Evolutionary conservation across 179 eudicot species (phyloP), one percentile per base, ranked within the genome.

Genomic region (Sideroxylon spinosum): DNA sequence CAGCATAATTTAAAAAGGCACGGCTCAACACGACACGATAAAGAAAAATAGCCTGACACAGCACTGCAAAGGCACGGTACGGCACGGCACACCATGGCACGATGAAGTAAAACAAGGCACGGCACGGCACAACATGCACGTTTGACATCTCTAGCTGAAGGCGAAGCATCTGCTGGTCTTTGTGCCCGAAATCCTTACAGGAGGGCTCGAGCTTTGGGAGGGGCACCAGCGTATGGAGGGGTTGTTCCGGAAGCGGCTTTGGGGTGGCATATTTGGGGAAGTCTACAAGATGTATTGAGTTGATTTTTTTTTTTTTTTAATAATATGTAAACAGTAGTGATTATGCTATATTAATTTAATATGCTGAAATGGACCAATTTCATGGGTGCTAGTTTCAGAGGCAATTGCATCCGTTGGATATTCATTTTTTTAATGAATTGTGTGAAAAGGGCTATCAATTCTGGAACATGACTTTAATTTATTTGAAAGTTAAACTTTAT

Each of bases 211-310:
- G 86, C 82, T 94, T 7, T 94, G 98, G 98, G 97, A 93, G 74
- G 98, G 98, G 10, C 88, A 93, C 59, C 89, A 84, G 26, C 93
- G 98, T 83, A 91, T 94, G 37, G 93, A 93, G 3, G 98, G 94
- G 0, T 78, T 94, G 89, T 94, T 94, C 73, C 79, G 98, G 83
- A 94, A 94, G 85, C 81, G 98, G 71, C 90, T 95, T 16, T 95
- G 98, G 98, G 98, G 97, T 44, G 98, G 97, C 5, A 93, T 97
- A 0, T 95, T 95, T 84, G 97, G 98, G 3, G 97, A 93, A 76
- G 89, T 93, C 20, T 95, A 93, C 83, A 95, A 89, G 70, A 91
- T 97, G 98, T 93, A 85, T 68, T 49, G 20, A 65, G 19, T 63
- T 25, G 29, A 50, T 53, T 17, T 23, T 13, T 3, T 61, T 8